Conservation (phyloP, 164 flowering plant genomes). For the Houttuynia cordata region DNA sequence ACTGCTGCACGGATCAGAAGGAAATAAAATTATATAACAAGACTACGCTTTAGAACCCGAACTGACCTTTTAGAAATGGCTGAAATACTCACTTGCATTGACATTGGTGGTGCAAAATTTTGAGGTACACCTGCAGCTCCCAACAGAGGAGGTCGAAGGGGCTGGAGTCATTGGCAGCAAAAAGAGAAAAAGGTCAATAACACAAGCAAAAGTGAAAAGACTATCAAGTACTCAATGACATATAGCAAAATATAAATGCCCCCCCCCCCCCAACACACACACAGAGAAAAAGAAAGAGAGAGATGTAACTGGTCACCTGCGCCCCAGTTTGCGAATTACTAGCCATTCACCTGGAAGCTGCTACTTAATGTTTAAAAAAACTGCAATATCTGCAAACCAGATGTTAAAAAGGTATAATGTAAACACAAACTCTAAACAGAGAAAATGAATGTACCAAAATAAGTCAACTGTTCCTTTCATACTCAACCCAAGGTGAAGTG, state of each 20-base stretch:
- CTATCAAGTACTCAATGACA: too few relatives aligned
- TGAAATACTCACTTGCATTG: constrained; percentile 39
- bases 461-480: too few relatives aligned
- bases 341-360: constrained; percentile 30
- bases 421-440: too few relatives aligned
- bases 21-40: neutral
- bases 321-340: constrained; percentile 51
- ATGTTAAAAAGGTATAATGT: too few relatives aligned
- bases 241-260: too few relatives aligned
- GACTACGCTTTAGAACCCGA: too few relatives aligned
- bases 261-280: too few relatives aligned
- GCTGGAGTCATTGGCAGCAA: constrained; percentile 22
- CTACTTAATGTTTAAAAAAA: too few relatives aligned
- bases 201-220: too few relatives aligned
- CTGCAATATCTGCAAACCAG: too few relatives aligned
- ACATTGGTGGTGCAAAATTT: constrained; percentile 38
- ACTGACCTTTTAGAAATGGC: neutral
- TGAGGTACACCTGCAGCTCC: constrained; percentile 47
- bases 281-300: neutral
- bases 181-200: neutral
- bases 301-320: constrained; percentile 36
- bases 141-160: constrained; percentile 44
- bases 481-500: too few relatives aligned
- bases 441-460: too few relatives aligned
- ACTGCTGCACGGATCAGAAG: constrained; percentile 33